These are phyloP conservation scores for Pterocarpus macrocarpus DNA, from an alignment of 306 rosid species.

Conservation along the genomic window DNA sequence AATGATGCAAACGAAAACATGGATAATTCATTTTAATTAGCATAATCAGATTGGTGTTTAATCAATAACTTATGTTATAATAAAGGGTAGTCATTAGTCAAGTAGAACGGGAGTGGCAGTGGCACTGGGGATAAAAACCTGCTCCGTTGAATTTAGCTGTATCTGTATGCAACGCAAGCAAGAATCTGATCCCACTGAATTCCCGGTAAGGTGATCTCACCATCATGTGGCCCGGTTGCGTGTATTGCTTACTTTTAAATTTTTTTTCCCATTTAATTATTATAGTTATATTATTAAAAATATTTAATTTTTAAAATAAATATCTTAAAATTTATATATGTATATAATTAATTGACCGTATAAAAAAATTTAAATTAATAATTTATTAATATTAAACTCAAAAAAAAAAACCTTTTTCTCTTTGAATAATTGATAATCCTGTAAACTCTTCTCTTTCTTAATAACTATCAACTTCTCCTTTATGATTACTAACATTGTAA, in stretches of 20 bases:
- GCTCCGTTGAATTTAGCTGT: conserved; percentile 36
- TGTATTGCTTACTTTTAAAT: conserved; percentile 34
- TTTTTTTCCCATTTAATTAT: too few species aligned
- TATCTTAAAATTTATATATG: too few species aligned
- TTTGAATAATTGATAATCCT: too few species aligned
- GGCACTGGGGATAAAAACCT: conserved; percentile 18
- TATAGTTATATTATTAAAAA: too few species aligned
- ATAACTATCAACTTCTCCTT: too few species aligned
- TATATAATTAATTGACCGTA: too few species aligned
- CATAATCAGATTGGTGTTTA: neutral
- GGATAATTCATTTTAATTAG: neutral
- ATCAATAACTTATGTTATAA: neutral
- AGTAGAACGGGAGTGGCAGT: neutral
- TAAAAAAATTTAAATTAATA: too few species aligned
- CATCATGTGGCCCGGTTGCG: conserved; percentile 53
- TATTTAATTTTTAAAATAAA: too few species aligned
- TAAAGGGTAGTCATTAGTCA: neutral
- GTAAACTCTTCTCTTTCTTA: too few species aligned
- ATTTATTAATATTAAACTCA: too few species aligned
- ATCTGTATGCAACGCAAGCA: conserved; percentile 23
- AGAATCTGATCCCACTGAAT: conserved; percentile 48
- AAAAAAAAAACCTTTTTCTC: too few species aligned
- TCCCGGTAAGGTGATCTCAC: conserved; percentile 45
- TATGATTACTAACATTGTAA: too few species aligned
- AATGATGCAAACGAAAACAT: neutral